Evolutionary conservation across 78 protist genomes (phyloP), one percentile per base, ranked within the genome.

Genomic region (Emiliania huxleyi): DNA sequence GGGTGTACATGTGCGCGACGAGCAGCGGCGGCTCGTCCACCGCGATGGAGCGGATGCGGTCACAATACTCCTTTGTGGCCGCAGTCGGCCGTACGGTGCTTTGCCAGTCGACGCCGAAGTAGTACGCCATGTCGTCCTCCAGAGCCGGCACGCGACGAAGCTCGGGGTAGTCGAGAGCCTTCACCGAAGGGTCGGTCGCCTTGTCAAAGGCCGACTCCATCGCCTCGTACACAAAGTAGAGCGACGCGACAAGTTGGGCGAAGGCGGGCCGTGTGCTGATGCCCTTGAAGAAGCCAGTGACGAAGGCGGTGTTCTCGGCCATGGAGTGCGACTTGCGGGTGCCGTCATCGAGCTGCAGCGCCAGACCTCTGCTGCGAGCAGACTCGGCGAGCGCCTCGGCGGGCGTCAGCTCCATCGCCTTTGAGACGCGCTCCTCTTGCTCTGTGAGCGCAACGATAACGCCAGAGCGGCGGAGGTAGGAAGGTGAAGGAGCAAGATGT

Each of bases 151-250:
- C 0, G 3, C 85, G 15, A 35, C 85, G 85, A 45, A 75, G 85
- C n/a, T 11, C 2, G 15, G 45, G 26, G 29, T 23, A 40, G 85
- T 75, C 85, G n/a, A 75, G 42, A 15, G 85, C 45, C 40, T 37
- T 0, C 6, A 75, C 85, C 48, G 18, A 3, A 29, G 15, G 33
- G 33, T 75, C 85, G 0, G 12, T 2, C 12, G 85, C 21, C 40
- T 35, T 25, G 85, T 75, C 85, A 23, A 75, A 75, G 23, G 46
- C 45, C 4, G 6, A 4, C 45, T 75, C 85, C 85, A 75, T 75
- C 29, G 46, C 85, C 85, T 75, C 85, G 44, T 75, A 75, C 46
- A 75, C 85, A 35, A 40, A 75, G 85, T 38, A 38, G 48, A 75
- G 85, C 48, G 48, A 38, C 48, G n/a, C 19, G 48, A 75, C 85